These are phyloP conservation scores for Russula foetens DNA, from an alignment of 768 basidiomycete species.

Conservation along the genomic window DNA sequence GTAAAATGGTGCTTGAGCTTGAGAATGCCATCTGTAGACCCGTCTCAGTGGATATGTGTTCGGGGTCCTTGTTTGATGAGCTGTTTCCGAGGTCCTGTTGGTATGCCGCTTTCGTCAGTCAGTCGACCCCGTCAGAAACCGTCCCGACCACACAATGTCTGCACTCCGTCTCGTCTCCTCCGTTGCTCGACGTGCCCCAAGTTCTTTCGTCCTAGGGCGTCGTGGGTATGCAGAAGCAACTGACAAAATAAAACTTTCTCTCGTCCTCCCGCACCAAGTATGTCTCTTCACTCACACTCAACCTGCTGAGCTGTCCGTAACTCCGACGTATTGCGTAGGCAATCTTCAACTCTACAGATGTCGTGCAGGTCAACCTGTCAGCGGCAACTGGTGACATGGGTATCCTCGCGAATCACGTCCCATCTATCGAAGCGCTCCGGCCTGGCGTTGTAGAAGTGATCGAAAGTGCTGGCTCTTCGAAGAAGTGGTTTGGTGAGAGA, in stretches of 20 bases:
- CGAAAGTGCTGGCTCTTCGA: slow-evolving; percentile 64
- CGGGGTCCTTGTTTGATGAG: neutral
- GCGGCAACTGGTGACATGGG: slow-evolving; percentile 98
- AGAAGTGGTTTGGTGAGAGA: slow-evolving; percentile 95
- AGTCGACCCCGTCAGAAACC: neutral
- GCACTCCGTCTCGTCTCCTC: slow-evolving; percentile 63
- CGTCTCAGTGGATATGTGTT: too few species aligned
- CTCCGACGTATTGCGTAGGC: slow-evolving; percentile 41
- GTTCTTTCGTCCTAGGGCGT: slow-evolving; percentile 42
- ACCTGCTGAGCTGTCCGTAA: slow-evolving; percentile 6
- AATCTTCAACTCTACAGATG: slow-evolving; percentile 85
- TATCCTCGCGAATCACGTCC: slow-evolving; percentile 97
- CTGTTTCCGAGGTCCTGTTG: neutral
- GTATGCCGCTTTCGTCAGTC: too few species aligned
- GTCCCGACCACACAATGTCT: slow-evolving; percentile 47
- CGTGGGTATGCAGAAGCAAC: slow-evolving; percentile 90
- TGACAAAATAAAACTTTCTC: slow-evolving; percentile 87
- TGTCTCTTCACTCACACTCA: slow-evolving; percentile 23
- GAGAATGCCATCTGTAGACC: too few species aligned
- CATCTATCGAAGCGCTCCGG: slow-evolving; percentile 91
- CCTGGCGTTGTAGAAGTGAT: slow-evolving; percentile 94
- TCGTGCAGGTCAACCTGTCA: slow-evolving; percentile 91
- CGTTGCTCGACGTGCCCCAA: slow-evolving; percentile 51
- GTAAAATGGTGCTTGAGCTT: too few species aligned
- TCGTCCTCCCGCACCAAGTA: slow-evolving; percentile 95